These are phyloP conservation scores for Populus nigra DNA, from an alignment of 345 rosid genomes.

Conservation along the genomic window DNA sequence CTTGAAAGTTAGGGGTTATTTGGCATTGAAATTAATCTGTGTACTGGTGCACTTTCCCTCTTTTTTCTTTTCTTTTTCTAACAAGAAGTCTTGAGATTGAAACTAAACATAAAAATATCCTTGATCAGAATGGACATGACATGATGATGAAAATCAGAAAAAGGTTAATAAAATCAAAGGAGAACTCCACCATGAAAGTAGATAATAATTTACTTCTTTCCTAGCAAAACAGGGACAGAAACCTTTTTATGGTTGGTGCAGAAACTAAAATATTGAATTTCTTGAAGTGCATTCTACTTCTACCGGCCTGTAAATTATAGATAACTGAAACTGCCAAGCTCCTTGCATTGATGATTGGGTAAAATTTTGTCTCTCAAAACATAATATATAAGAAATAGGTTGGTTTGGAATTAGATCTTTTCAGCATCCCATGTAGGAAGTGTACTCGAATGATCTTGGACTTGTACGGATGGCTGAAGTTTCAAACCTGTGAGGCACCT, in stretches of 20 bases:
- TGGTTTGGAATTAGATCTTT: not conserved
- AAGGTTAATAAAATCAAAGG: not conserved
- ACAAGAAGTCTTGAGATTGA: not conserved
- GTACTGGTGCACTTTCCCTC: not conserved
- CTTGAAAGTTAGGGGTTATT: not conserved
- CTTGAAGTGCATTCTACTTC: not conserved
- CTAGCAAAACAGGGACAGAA: not conserved
- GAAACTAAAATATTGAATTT: not conserved
- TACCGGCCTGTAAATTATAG: not conserved
- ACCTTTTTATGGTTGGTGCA: not conserved
- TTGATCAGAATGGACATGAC: not conserved
- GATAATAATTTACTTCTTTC: not conserved
- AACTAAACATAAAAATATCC: not conserved
- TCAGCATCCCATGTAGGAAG: not conserved
- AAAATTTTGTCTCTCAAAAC: not conserved
- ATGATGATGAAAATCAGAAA: not conserved
- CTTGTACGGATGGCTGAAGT: not conserved
- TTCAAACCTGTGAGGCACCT: too few relatives aligned
- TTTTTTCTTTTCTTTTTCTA: too few relatives aligned
- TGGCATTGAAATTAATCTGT: not conserved
- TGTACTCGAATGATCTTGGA: not conserved
- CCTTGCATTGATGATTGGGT: not conserved
- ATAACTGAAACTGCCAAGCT: too few relatives aligned
- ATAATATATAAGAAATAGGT: not conserved
- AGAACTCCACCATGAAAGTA: not conserved